A percentile compares a stretch with the other conserved stretches of the same genome.
Evolutionary conservation across 1,284 basidiomycete genomes (phyloP).

Genomic region (Cystobasidium pallidum): DNA sequence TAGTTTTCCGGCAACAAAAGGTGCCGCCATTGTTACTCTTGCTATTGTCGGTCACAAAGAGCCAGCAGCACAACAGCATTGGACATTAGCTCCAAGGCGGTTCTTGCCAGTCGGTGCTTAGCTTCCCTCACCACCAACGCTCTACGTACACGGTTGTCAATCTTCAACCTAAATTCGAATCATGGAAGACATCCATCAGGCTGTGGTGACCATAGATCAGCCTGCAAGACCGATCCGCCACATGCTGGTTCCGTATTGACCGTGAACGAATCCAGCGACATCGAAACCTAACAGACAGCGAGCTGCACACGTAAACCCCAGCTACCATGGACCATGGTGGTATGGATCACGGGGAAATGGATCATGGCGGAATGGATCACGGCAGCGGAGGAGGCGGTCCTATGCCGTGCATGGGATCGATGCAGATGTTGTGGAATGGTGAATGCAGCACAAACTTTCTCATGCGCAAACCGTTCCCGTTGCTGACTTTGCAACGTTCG

Average conservation of each 20-base stretch:
- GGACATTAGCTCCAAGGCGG: too few species aligned
- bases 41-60: slow-evolving; percentile 11
- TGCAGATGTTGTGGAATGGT: slow-evolving; percentile 37
- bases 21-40: slow-evolving; percentile 2
- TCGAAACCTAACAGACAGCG: not conserved
- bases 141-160: not conserved
- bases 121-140: not conserved
- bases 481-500: not conserved
- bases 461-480: not conserved
- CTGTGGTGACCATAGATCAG: not conserved
- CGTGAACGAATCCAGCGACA: not conserved
- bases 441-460: not conserved
- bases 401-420: slow-evolving; percentile 34
- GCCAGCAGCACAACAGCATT: too few species aligned
- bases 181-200: slow-evolving; percentile 13
- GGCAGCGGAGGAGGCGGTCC: slow-evolving; percentile 1
- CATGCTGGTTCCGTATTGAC: slow-evolving; percentile 21
- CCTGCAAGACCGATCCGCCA: slow-evolving; percentile 12
- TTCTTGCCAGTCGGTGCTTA: not conserved
- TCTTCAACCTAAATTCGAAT: not conserved
- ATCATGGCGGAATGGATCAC: slow-evolving; percentile 34
- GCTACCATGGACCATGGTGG: slow-evolving; percentile 32
- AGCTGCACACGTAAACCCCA: not conserved
- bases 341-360: slow-evolving; percentile 38
- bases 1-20: not conserved